phyloP scores from a whole-genome alignment of 345 rosid species.

The Linum lewisii region DNA sequence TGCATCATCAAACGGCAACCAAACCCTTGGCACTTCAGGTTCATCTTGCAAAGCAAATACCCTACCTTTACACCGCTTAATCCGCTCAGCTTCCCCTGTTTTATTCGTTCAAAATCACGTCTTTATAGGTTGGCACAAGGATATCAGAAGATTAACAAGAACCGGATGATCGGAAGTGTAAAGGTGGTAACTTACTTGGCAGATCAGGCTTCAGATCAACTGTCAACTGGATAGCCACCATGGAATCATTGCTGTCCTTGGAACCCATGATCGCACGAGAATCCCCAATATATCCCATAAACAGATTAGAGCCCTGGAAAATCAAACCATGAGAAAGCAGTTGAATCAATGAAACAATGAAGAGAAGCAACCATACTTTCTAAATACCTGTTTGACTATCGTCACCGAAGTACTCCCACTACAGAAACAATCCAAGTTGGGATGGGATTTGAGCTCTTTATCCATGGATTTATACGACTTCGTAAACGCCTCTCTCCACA shows the following conservation, averaged over 20 bases:
- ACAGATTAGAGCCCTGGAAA: constrained; percentile 74
- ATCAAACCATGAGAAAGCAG: constrained; percentile 10
- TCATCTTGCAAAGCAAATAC: constrained; percentile 98
- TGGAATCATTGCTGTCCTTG: constrained; percentile 57
- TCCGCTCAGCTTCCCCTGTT: constrained; percentile 94
- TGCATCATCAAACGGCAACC: constrained; percentile 99
- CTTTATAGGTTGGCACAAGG: not conserved
- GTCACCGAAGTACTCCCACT: constrained; percentile 97
- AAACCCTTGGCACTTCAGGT: constrained; percentile 95
- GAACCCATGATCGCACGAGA: constrained; percentile 97
- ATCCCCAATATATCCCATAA: constrained; percentile 95
- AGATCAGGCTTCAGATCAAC: constrained; percentile 97
- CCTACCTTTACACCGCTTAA: constrained; percentile 88
- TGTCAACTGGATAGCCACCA: constrained; percentile 87
- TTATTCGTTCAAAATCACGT: constrained; percentile 11
- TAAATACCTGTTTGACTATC: constrained; percentile 71
- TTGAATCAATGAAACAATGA: constrained; percentile 1
- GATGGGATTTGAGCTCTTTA: constrained; percentile 88
- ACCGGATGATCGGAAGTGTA: constrained; percentile 5
- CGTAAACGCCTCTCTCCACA: constrained; percentile 84
- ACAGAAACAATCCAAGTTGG: constrained; percentile 94
- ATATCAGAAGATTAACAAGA: constrained; percentile 9
- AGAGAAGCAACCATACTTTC: constrained; percentile 1
- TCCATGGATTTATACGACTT: constrained; percentile 95
- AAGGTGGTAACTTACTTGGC: constrained; percentile 54